Evolutionary conservation across 2,329 filamentous ascomycete species (phyloP).

Genomic region (Cordyceps javanica): DNA sequence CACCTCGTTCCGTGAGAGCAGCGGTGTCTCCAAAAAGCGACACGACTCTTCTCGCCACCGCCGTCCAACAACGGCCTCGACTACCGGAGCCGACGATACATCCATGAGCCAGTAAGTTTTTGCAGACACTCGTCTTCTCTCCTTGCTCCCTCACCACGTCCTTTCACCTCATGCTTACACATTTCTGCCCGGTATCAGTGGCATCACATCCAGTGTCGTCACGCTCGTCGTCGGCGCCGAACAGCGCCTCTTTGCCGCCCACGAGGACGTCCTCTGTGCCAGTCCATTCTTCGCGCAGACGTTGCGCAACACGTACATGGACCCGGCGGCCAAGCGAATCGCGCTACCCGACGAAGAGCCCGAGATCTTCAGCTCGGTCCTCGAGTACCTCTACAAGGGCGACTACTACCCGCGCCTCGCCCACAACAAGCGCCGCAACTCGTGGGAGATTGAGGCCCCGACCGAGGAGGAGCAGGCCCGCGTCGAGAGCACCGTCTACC

Average conservation of each 20-base stretch:
- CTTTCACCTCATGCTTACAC: constrained; percentile 1
- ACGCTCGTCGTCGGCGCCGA: constrained; percentile 76
- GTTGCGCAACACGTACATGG: constrained; percentile 30
- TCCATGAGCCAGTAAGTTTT: constrained; percentile 39
- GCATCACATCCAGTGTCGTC: constrained; percentile 62
- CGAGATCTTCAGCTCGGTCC: constrained; percentile 81
- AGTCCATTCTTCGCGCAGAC: constrained; percentile 66
- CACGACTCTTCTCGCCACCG: constrained; percentile 41
- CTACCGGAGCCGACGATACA: constrained; percentile 30
- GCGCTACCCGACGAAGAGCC: constrained; percentile 79
- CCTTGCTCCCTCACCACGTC: neutral
- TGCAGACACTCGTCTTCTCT: constrained; percentile 1
- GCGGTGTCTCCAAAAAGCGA: constrained; percentile 48
- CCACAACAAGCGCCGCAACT: constrained; percentile 74
- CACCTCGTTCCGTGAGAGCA: constrained; percentile 47
- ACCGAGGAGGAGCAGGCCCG: constrained; percentile 37
- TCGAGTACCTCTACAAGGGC: constrained; percentile 91
- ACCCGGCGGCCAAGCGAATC: constrained; percentile 55
- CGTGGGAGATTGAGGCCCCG: constrained; percentile 70
- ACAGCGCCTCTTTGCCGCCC: constrained; percentile 83
- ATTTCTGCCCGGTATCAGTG: constrained; percentile 30
- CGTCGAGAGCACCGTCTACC: constrained; percentile 62
- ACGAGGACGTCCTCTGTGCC: constrained; percentile 73
- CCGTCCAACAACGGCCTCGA: constrained; percentile 43
- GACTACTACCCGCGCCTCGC: constrained; percentile 83